These are phyloP conservation scores for Nematocida sp. DNA, from an alignment of 371 early-diverging fungal genomes.

Conservation along the genomic window DNA sequence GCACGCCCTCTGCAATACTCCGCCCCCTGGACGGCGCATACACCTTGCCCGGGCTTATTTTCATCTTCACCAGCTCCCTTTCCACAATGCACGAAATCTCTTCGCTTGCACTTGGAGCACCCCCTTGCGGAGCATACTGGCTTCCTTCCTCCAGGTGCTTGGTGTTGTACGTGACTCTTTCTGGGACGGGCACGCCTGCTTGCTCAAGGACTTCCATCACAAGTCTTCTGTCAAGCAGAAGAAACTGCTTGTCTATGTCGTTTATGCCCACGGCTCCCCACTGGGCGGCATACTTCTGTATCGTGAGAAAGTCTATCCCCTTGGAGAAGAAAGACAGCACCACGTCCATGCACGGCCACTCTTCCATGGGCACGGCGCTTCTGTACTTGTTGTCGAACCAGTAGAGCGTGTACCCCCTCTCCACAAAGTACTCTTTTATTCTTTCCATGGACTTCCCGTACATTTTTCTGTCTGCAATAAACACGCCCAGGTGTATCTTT, in stretches of 20 bases:
- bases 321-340: conserved; percentile 85
- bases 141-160: background rate
- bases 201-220: conserved; percentile 75
- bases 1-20: conserved; percentile 69
- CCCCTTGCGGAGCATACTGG: background rate
- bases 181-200: conserved; percentile 77
- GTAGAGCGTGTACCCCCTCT: conserved; percentile 30
- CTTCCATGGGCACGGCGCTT: conserved; percentile 62
- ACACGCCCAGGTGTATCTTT: conserved; percentile 42
- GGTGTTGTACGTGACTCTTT: conserved; percentile 67
- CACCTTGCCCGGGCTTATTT: conserved; percentile 3
- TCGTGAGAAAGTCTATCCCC: conserved; percentile 86
- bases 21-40: conserved; percentile 63
- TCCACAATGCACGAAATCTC: conserved; percentile 51
- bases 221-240: conserved; percentile 79
- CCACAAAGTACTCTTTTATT: conserved; percentile 17
- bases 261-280: conserved; percentile 79
- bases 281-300: conserved; percentile 74
- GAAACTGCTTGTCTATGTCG: conserved; percentile 76
- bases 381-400: conserved; percentile 29
- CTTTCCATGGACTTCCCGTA: conserved; percentile 33
- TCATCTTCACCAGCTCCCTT: conserved; percentile 28
- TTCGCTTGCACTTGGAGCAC: background rate
- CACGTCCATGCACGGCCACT: conserved; percentile 90
- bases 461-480: conserved; percentile 32